Evolutionary conservation across 768 basidiomycete genomes (phyloP).

Genomic region (Tulasnella sp.): DNA sequence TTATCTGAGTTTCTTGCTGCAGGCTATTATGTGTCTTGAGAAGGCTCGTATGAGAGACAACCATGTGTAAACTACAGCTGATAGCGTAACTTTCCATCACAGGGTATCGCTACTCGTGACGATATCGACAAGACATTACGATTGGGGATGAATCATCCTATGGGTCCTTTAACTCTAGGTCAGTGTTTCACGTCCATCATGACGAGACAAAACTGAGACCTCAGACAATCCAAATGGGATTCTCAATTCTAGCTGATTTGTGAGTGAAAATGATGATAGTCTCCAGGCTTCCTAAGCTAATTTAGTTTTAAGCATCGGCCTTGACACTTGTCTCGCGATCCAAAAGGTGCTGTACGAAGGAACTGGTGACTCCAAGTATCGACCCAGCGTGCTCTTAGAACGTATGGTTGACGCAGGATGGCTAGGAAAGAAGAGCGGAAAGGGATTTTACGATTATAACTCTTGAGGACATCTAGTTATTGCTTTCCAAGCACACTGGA

Average conservation of each 20-base stretch:
- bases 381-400: conserved; percentile 77
- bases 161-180: conserved; percentile 88
- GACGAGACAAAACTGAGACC: not conserved
- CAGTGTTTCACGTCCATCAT: conserved; percentile 2
- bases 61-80: not conserved
- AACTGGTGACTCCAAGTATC: conserved; percentile 89
- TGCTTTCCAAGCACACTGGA: too few relatives aligned
- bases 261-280: conserved; percentile 29
- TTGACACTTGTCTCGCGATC: conserved; percentile 91
- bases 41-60: conserved; percentile 32
- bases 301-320: conserved; percentile 57
- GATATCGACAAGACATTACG: conserved; percentile 92
- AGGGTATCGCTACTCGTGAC: conserved; percentile 85
- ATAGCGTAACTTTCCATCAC: not conserved
- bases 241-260: conserved; percentile 39
- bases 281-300: not conserved
- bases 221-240: not conserved
- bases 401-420: conserved; percentile 96
- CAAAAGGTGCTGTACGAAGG: conserved; percentile 81
- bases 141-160: conserved; percentile 88
- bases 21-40: conserved; percentile 89
- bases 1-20: not conserved
- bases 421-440: conserved; percentile 85
- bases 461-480: too few relatives aligned
- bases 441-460: conserved; percentile 84